These are phyloP conservation scores for Candida lessepsii DNA, from an alignment of 805 yeast species.

Conservation along the genomic window DNA sequence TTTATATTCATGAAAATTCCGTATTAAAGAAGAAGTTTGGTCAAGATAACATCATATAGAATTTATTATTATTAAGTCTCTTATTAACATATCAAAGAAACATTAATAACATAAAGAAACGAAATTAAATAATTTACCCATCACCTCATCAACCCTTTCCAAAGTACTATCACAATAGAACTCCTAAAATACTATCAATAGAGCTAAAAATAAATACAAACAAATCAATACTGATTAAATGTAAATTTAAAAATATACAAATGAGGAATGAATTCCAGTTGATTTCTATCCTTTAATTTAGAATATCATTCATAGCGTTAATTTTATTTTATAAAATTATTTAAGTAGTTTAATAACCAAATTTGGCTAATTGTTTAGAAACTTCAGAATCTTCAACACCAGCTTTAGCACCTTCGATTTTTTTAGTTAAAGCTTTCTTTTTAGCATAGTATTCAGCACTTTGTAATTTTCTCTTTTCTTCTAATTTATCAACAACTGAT, in stretches of 20 bases:
- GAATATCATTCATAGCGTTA: constrained; percentile 5
- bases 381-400: constrained; percentile 87
- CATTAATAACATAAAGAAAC: too few relatives aligned
- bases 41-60: too few relatives aligned
- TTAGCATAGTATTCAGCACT: constrained; percentile 98
- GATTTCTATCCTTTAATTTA: constrained; percentile 4
- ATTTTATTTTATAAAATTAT: constrained; percentile 7
- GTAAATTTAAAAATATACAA: constrained; percentile 17
- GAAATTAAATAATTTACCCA: too few relatives aligned
- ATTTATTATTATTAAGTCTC: too few relatives aligned
- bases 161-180: too few relatives aligned
- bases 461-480: constrained; percentile 99
- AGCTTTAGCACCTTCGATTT: constrained; percentile 82
- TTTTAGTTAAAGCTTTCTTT: constrained; percentile 95
- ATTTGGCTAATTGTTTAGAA: constrained; percentile 89
- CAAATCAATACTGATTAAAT: too few relatives aligned
- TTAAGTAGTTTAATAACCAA: constrained; percentile 88
- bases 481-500: constrained; percentile 94
- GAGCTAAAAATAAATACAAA: too few relatives aligned
- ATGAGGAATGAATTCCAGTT: constrained; percentile 14
- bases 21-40: too few relatives aligned
- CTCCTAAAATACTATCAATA: too few relatives aligned
- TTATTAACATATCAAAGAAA: too few relatives aligned
- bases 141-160: too few relatives aligned
- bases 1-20: too few relatives aligned